Base-by-base conservation (phyloP, 1,284 basidiomycete species). In the Naganishia albida region DNA sequence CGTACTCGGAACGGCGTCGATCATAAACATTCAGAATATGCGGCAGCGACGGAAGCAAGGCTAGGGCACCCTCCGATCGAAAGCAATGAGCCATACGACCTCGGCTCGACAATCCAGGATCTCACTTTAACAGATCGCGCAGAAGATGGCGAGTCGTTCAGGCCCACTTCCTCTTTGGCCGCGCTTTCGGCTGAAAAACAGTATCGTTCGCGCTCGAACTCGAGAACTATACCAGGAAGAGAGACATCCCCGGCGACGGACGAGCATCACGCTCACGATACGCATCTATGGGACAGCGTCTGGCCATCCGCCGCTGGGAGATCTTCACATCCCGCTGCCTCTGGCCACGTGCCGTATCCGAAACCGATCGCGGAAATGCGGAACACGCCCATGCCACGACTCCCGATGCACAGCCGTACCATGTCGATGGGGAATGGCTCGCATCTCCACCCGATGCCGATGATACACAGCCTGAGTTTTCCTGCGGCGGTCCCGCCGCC, bases 251-350 rank as follows among this genome's bases (percentile, higher is more conserved):
- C 46, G 34, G 46, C 23, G 16, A 16, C 34, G 6, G 46, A 50
- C 7, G 10, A 39, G 34, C 2, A n/a, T 40, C 30, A 6, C 44
- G 34, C 25, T n/a, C 23, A 25, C 46, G 57, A 60, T 20, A 50
- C 57, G 8, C 57, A 60, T 8, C 46, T 60, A 7, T 60, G 57
- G 57, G 57, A 60, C 39, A 60, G 57, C 34, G 57, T 60, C 18
- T 60, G 57, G 57, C 57, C 57, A 18, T 60, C 46, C 13, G 30
- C 57, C 8, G 25, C 38, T 7, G 18, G 7, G 10, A 39, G 7
- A 3, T 10, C 39, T 15, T 20, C 46, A 28, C 34, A 50, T 15
- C 3, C 23, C 20, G 4, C n/a, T 12, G 38, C 20, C 0, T n/a
- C 46, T 10, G 46, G 57, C 12, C 34, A 26, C 4, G 57, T 60